Evolutionary conservation across 192 early-diverging fungal genomes (phyloP).

Genomic region (Coemansia sp.): DNA sequence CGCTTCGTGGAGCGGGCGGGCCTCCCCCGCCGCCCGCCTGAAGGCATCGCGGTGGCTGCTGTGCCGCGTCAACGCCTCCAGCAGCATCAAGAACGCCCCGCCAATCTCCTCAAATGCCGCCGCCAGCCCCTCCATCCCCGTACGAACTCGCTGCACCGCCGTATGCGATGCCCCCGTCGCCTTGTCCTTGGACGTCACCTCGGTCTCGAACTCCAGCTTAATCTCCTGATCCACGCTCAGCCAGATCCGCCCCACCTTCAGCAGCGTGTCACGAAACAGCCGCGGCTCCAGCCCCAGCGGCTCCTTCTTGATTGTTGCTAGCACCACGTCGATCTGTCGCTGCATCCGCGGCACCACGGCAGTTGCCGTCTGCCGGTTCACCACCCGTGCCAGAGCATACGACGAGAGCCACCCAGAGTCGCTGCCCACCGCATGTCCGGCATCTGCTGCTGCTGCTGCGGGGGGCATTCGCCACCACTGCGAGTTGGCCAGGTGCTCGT

Average conservation of each 20-base stretch:
- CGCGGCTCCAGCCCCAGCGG: conserved; percentile 51
- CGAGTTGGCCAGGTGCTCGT: conserved; percentile 52
- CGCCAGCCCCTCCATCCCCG: conserved; percentile 11
- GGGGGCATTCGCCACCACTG: conserved; percentile 47
- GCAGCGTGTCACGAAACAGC: conserved; percentile 50
- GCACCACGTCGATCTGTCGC: conserved; percentile 46
- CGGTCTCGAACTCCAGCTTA: conserved; percentile 9
- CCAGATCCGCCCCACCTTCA: conserved; percentile 34
- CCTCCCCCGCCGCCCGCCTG: conserved; percentile 34
- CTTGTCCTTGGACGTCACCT: conserved; percentile 5
- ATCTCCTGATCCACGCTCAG: conserved; percentile 29
- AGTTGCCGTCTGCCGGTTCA: conserved; percentile 40
- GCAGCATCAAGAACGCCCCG: conserved; percentile 39
- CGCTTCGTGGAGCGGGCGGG: conserved; percentile 27
- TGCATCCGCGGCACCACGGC: conserved; percentile 43
- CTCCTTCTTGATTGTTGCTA: conserved; percentile 42
- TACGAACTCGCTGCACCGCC: background rate
- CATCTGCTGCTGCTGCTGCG: background rate
- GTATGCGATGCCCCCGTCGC: background rate
- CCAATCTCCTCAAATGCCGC: conserved; percentile 38
- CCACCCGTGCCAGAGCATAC: conserved; percentile 42
- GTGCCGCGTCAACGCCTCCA: conserved; percentile 47
- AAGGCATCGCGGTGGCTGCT: conserved; percentile 46
- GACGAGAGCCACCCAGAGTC: conserved; percentile 41
- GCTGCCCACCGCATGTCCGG: conserved; percentile 19